These are phyloP conservation scores for Ophiostoma quercus DNA, from an alignment of 2,329 filamentous ascomycete species.

Conservation along the genomic window DNA sequence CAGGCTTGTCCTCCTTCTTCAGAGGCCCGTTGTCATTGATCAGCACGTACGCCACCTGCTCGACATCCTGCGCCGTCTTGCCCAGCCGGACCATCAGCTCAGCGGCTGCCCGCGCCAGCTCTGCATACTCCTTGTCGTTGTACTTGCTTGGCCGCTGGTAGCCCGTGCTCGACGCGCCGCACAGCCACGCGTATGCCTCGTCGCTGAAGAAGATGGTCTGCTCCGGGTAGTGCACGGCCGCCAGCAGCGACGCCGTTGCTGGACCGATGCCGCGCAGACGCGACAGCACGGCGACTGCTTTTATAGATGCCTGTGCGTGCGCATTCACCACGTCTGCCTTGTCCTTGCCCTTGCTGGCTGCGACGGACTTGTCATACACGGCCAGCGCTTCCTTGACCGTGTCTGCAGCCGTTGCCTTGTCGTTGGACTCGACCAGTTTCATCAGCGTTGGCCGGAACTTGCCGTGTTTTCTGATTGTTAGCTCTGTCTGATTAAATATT, in stretches of 20 bases:
- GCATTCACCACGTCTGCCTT: constrained; percentile 24
- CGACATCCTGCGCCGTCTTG: constrained; percentile 51
- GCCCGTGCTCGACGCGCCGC: constrained; percentile 46
- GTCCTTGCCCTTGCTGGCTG: constrained; percentile 30
- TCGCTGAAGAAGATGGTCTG: constrained; percentile 72
- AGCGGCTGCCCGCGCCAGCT: constrained; percentile 44
- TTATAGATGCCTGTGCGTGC: constrained; percentile 30
- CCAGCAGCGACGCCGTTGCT: constrained; percentile 69
- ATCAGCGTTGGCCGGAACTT: constrained; percentile 58
- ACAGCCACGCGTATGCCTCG: constrained; percentile 69
- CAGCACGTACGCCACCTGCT: constrained; percentile 66
- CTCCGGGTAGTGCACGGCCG: constrained; percentile 58
- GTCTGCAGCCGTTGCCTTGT: constrained; percentile 40
- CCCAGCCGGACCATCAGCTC: constrained; percentile 44
- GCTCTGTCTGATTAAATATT: too few relatives aligned
- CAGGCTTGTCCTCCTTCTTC: not conserved
- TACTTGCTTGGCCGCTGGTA: constrained; percentile 56
- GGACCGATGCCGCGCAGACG: constrained; percentile 70
- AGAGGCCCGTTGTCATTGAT: constrained; percentile 35
- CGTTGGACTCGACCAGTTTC: constrained; percentile 59
- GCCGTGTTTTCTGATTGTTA: constrained; percentile 45
- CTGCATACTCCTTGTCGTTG: constrained; percentile 60
- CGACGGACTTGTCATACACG: constrained; percentile 38
- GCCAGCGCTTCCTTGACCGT: constrained; percentile 50
- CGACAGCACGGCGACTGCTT: constrained; percentile 50